Percentiles rank a stretch among this genome's conserved stretches.
Conservation (phyloP, 805 yeast genomes). For the Pichia californica region DNA sequence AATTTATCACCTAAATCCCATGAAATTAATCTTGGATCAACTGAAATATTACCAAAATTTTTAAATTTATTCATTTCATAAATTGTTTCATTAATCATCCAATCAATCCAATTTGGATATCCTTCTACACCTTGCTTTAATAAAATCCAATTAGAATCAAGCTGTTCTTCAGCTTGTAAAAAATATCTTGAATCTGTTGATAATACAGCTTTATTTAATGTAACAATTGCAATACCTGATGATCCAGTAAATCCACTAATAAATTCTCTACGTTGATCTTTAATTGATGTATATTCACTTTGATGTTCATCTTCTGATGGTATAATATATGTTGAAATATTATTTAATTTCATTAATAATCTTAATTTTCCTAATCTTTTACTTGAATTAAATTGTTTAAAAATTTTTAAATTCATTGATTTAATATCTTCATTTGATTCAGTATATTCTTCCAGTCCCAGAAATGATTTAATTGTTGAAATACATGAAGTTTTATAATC, state of each 20-base stretch:
- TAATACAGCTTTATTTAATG: slow-evolving; percentile 61
- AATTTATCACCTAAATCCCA: slow-evolving; percentile 40
- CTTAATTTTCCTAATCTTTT: slow-evolving; percentile 36
- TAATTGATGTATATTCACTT: slow-evolving; percentile 77
- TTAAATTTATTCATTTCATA: slow-evolving; percentile 2
- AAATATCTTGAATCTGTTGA: slow-evolving; percentile 96
- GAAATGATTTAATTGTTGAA: slow-evolving; percentile 6
- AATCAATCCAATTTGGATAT: slow-evolving; percentile 62
- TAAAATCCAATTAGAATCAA: slow-evolving; percentile 72
- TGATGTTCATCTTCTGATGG: slow-evolving; percentile 89
- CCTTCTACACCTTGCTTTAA: slow-evolving; percentile 75
- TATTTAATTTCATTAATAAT: slow-evolving; percentile 36
- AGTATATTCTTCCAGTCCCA: background rate
- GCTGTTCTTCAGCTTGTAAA: slow-evolving; percentile 79
- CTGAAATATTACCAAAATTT: slow-evolving; percentile 48
- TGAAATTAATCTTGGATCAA: slow-evolving; percentile 73
- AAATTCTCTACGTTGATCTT: slow-evolving; percentile 77
- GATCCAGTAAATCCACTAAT: slow-evolving; percentile 89
- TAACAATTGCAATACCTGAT: slow-evolving; percentile 87
- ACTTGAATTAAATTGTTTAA: slow-evolving; percentile 24
- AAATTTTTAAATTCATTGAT: too few relatives aligned
- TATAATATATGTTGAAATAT: slow-evolving; percentile 36
- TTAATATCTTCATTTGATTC: background rate
- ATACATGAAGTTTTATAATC: slow-evolving; percentile 9
- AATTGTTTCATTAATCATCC: slow-evolving; percentile 53